These are phyloP conservation scores for Austroboletus eburneus DNA, from an alignment of 768 basidiomycete species.

Conservation along the genomic window DNA sequence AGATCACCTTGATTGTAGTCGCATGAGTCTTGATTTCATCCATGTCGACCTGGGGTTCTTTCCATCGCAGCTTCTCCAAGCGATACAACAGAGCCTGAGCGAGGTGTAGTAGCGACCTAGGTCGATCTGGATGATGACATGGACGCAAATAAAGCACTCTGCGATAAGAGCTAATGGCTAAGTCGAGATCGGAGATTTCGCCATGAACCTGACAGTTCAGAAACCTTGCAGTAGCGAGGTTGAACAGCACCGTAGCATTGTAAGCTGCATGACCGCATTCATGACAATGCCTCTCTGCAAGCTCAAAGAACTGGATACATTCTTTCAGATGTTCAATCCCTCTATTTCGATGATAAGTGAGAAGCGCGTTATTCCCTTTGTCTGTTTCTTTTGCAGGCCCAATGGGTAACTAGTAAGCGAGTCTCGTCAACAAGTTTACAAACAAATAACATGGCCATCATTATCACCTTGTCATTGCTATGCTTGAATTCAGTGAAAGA, in stretches of 20 bases:
- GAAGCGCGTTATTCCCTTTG: too few species aligned
- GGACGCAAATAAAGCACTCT: background rate
- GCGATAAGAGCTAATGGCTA: background rate
- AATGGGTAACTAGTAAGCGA: background rate
- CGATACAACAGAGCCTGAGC: background rate
- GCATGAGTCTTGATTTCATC: background rate
- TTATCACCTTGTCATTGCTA: background rate
- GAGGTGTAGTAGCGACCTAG: background rate
- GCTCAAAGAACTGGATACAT: too few species aligned
- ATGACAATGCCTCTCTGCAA: too few species aligned
- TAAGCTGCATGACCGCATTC: background rate
- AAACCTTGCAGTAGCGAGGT: too few species aligned
- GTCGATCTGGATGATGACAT: background rate
- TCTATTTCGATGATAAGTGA: too few species aligned
- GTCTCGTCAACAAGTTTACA: too few species aligned
- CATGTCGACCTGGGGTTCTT: too few species aligned
- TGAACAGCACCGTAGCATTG: background rate
- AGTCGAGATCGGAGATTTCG: background rate
- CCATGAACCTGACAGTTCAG: too few species aligned
- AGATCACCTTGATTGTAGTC: background rate
- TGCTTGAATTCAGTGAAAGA: too few species aligned
- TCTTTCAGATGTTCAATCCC: too few species aligned
- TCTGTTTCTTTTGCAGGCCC: too few species aligned
- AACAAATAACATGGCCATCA: too few species aligned
- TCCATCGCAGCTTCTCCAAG: background rate